Evolutionary conservation across 495 filamentous ascomycete species (phyloP).

Genomic region (Penicillium waksmanii): DNA sequence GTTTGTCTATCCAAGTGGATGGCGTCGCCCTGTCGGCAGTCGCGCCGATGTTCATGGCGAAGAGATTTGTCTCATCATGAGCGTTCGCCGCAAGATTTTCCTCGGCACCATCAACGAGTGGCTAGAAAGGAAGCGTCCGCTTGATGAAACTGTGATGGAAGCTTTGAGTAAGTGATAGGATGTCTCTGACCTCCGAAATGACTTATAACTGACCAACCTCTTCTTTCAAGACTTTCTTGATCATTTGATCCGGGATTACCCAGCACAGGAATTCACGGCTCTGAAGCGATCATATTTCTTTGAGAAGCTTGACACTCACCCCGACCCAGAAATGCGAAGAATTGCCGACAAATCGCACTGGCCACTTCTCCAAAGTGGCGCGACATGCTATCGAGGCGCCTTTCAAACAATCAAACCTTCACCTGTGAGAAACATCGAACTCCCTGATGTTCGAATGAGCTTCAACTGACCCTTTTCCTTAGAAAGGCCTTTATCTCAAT

Average conservation of each 20-base stretch:
- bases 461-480: conserved; percentile 17
- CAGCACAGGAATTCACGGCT: conserved; percentile 61
- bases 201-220: conserved; percentile 12
- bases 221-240: conserved; percentile 72
- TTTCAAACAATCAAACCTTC: conserved; percentile 79
- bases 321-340: conserved; percentile 42
- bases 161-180: conserved; percentile 64
- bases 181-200: not conserved
- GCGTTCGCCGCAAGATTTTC: conserved; percentile 61
- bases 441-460: not conserved
- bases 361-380: conserved; percentile 42
- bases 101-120: conserved; percentile 67
- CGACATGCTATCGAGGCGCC: conserved; percentile 82
- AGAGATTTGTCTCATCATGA: conserved; percentile 55
- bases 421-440: conserved; percentile 44
- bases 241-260: conserved; percentile 78
- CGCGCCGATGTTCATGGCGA: conserved; percentile 34
- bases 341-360: conserved; percentile 14
- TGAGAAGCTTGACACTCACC: conserved; percentile 36
- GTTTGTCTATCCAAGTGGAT: conserved; percentile 5
- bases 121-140: conserved; percentile 58
- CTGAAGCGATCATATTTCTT: conserved; percentile 82
- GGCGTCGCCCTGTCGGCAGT: not conserved
- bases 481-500: conserved; percentile 71
- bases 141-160: conserved; percentile 70